Conservation (phyloP, 257 asterid species). For the Ligustrum vulgare region DNA sequence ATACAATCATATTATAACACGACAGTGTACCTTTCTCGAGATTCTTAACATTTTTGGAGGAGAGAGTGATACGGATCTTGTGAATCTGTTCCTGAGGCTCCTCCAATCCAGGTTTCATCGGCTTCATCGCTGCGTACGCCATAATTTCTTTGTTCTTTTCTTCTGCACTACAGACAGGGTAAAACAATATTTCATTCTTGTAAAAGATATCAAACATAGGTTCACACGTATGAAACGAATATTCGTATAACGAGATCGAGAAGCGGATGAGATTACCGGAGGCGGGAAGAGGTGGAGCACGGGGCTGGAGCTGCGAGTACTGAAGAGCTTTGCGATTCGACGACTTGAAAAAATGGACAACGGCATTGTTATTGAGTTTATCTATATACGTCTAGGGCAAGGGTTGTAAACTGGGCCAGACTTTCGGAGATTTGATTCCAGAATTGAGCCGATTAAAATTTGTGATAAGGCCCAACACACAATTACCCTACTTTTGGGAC, state of each 20-base stretch:
- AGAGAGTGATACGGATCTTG: constrained; percentile 51
- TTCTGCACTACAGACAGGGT: neutral
- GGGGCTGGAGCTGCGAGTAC: neutral
- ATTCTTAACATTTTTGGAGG: constrained; percentile 46
- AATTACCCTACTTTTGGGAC: no score
- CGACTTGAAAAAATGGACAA: neutral
- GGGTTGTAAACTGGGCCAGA: neutral
- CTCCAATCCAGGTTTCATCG: constrained; percentile 45
- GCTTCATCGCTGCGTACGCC: constrained; percentile 51
- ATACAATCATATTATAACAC: neutral
- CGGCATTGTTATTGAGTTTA: neutral
- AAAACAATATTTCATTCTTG: neutral
- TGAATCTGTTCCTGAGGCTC: constrained; percentile 44
- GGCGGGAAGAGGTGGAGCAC: neutral
- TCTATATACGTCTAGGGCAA: neutral
- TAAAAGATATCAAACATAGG: neutral
- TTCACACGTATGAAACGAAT: neutral
- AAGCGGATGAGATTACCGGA: neutral
- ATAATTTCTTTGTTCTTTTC: constrained; percentile 21
- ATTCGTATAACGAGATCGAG: neutral
- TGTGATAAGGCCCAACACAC: no score
- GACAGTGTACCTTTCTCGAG: constrained; percentile 42
- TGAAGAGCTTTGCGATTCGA: neutral
- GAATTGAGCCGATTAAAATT: neutral
- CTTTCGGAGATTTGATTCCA: neutral